These are phyloP conservation scores for Pythium dissotocum DNA, from an alignment of 352 stramenopile species.

Conservation along the genomic window DNA sequence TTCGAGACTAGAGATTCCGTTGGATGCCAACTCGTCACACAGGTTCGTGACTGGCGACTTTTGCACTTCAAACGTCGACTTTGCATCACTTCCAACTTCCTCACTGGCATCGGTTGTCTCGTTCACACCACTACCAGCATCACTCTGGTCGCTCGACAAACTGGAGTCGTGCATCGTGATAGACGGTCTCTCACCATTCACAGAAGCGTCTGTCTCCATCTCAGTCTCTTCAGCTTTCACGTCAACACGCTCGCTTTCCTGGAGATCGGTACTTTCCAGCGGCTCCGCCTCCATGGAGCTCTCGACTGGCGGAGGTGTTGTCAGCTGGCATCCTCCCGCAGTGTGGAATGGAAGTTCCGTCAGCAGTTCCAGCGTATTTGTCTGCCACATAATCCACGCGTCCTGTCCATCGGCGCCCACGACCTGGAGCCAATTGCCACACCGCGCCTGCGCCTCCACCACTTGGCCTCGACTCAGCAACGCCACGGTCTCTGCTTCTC, in stretches of 20 bases:
- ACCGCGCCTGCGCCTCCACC: constrained; percentile 49
- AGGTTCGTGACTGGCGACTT: constrained; percentile 12
- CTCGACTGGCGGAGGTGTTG: neutral
- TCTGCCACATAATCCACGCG: constrained; percentile 75
- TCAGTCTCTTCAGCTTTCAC: neutral
- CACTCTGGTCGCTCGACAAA: neutral
- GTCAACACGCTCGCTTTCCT: neutral
- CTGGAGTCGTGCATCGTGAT: neutral
- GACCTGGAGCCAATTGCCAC: constrained; percentile 61
- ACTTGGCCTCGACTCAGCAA: constrained; percentile 54
- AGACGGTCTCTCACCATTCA: neutral
- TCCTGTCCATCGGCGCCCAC: constrained; percentile 16
- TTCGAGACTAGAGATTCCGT: constrained; percentile 14
- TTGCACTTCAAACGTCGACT: neutral
- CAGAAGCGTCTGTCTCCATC: neutral
- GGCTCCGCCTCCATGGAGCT: neutral
- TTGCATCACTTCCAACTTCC: neutral
- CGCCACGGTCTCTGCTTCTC: constrained; percentile 53
- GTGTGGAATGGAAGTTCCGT: constrained; percentile 36
- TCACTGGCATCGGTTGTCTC: neutral
- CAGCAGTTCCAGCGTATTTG: constrained; percentile 48
- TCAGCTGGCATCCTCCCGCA: constrained; percentile 6
- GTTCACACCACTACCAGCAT: neutral
- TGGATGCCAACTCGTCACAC: constrained; percentile 17
- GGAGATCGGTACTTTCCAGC: neutral